Evolutionary conservation across 2,329 filamentous ascomycete species (phyloP), one percentile per base, ranked within the genome.

Genomic region (Talaromyces sp.): DNA sequence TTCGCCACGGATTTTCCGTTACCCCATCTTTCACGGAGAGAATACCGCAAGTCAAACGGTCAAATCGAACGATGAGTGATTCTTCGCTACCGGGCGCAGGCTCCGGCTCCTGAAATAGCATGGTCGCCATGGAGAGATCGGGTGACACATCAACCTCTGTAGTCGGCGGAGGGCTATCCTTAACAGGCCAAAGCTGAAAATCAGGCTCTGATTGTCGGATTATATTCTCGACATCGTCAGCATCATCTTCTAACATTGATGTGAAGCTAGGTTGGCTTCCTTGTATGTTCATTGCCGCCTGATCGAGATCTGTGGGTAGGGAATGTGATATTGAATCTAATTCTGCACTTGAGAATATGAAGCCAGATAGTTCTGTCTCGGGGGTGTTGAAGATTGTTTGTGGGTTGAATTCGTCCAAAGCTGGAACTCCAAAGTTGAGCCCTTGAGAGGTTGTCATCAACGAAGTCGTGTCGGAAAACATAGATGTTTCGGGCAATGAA

Each of bases 1-100:
- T 90, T 31, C 88, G 83, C 89, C 89, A 91, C 1, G 89, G 89
- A 71, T 91, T 91, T 70, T 91, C 89, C 1, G 82, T 85, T 6
- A 84, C 82, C 0, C 88, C 89, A 73, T 91, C 88, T 72, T 90
- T 91, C 61, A 91, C 82, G 0, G 89, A 91, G 22, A 91, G 79
- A 58, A 91, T 89, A 2, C 88, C 88, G 72, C 89, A 91, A 0
- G 89, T 91, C 65, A 88, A 80, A 68, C 82, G 83, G 71, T 90
- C 86, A 70, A 89, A 91, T 29, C 87, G 83, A 60, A 86, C 74
- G 60, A 87, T 84, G 25, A 91, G 77, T 80, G 86, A 85, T 68
- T 90, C 88, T 10, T 84, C 82, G 64, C 86, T 87, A 43, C 78
- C 80, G 38, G 79, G 73, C 64, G 60, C 31, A 17, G 54, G 64